phyloP scores from a whole-genome alignment of 805 yeast genomes.

The Starmerella potacharoeniae region DNA sequence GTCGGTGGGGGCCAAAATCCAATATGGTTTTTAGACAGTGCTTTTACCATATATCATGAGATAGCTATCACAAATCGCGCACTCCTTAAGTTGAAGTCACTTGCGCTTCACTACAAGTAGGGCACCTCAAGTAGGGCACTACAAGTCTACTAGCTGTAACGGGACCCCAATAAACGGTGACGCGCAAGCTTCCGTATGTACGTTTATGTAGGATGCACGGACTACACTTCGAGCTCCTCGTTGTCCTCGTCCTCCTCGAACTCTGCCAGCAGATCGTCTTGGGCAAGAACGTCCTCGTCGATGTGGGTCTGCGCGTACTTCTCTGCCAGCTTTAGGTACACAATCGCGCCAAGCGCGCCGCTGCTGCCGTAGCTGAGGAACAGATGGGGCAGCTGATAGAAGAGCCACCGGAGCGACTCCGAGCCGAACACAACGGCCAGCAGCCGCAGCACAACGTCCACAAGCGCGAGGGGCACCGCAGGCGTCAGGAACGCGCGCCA shows the following conservation, averaged over 20 bases:
- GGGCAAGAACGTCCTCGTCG: conserved; percentile 21
- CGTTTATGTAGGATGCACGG: too few relatives aligned
- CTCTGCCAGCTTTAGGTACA: conserved; percentile 23
- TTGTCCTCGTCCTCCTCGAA: conserved; percentile 24
- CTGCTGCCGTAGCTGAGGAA: conserved; percentile 21
- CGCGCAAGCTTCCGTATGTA: too few relatives aligned
- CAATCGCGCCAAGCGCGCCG: conserved; percentile 24
- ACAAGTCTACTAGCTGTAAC: too few relatives aligned
- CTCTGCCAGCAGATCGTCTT: conserved; percentile 21
- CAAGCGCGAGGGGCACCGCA: conserved; percentile 20
- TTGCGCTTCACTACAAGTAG: too few relatives aligned
- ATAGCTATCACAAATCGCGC: too few relatives aligned
- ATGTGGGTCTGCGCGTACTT: conserved; percentile 21
- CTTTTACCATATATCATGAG: too few relatives aligned
- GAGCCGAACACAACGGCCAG: conserved; percentile 3
- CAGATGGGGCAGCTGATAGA: conserved; percentile 16
- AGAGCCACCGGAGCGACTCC: conserved; percentile 2
- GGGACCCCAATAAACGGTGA: too few relatives aligned
- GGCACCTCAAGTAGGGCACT: too few relatives aligned
- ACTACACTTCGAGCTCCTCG: conserved; percentile 18
- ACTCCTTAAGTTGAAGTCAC: too few relatives aligned
- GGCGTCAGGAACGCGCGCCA: conserved; percentile 27
- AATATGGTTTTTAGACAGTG: too few relatives aligned
- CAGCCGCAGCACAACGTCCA: conserved; percentile 7
- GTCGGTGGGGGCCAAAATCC: too few relatives aligned